Evolutionary conservation across 2,329 filamentous ascomycete genomes (phyloP).

Genomic region (Fusarium subtropicale): DNA sequence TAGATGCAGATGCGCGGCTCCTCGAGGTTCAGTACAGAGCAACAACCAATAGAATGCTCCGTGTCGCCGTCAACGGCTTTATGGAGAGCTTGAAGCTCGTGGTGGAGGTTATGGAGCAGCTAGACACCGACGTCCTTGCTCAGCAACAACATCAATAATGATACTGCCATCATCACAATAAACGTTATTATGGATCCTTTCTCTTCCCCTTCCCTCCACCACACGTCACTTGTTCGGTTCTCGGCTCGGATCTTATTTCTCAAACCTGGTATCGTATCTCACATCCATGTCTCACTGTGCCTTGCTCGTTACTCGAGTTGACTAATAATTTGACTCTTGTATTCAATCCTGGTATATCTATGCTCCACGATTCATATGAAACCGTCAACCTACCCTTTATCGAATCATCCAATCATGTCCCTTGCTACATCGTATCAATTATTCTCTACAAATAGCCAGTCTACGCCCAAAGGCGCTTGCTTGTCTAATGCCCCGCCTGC

Average conservation of each 20-base stretch:
- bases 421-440: neutral
- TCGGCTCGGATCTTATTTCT: neutral
- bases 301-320: conserved; percentile 11
- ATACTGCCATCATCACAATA: conserved; percentile 23
- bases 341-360: conserved; percentile 36
- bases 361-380: conserved; percentile 16
- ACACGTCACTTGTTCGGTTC: neutral
- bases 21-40: conserved; percentile 83
- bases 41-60: conserved; percentile 94
- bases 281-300: conserved; percentile 12
- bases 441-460: conserved; percentile 18
- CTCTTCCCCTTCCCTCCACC: neutral
- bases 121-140: conserved; percentile 84
- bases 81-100: conserved; percentile 90
- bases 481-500: conserved; percentile 34
- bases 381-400: conserved; percentile 9
- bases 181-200: conserved; percentile 5
- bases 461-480: conserved; percentile 22
- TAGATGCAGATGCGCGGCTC: conserved; percentile 55
- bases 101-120: conserved; percentile 87
- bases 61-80: conserved; percentile 95
- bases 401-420: conserved; percentile 7
- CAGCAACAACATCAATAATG: conserved; percentile 36
- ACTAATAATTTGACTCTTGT: conserved; percentile 9
- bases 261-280: conserved; percentile 7